Base-by-base conservation (phyloP, 2,329 filamentous ascomycete species). In the Epichloe typhina region DNA sequence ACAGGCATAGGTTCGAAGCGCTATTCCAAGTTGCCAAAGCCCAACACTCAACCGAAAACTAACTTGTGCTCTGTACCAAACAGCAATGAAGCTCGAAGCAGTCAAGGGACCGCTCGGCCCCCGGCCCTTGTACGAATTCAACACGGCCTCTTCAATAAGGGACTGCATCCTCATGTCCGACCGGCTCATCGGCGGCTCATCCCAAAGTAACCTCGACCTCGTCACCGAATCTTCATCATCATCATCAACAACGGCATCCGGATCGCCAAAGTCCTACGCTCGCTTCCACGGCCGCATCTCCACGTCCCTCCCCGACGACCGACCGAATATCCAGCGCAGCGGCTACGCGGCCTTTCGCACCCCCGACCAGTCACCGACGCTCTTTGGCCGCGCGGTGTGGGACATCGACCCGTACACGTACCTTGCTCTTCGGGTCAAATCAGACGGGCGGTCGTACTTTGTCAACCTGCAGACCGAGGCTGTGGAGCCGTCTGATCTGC, bases 401-500 rank as follows among this genome's bases (percentile, higher is more conserved):
- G 84, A 97, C 63, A 84, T 96, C 49, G 90, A 95, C 61, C 83
- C 86, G 3, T 97, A 95, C 69, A 72, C 77, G 12, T 96, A 89
- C 67, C 82, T 98, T 9, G 91, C 88, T 0, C 69, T 98, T 61
- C 84, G 90, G 13, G 76, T 98, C 59, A 93, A 89, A 66, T 91
- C 87, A 3, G 93, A 97, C 63, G 90, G 89, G 15, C 77, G 93
- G 53, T 85, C 87, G 60, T 98, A 97, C 71, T 88, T 95, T 52
- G 81, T 98, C 61, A 98, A 98, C 67, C 72, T 98, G 15, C 93
- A 97, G 72, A 95, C 90, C 3, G 91, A 98, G 63, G 87, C 86
- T 1, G 83, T 98, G 50, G 87, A 95, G 46, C 86, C 88, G 11
- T 91, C 89, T n/a, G 93, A 98, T 65, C 75, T 98, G 55, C 93